Base-by-base conservation (phyloP, 345 rosid genomes). In the Physaria fendleri region DNA sequence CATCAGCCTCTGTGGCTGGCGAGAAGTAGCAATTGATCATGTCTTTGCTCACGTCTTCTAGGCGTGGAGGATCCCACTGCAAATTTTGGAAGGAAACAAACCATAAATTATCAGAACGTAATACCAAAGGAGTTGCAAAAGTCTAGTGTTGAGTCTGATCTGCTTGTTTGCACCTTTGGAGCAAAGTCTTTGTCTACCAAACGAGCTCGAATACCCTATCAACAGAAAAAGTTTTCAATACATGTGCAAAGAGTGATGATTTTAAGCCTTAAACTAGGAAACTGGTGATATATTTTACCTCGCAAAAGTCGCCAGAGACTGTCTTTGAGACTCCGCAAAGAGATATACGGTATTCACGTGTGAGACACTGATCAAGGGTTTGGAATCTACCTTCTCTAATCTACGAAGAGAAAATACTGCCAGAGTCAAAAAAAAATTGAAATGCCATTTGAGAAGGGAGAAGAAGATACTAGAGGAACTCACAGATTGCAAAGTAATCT, bases 331-430 rank as follows among this genome's bases (percentile, higher is more conserved):
- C 77, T 49, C 76, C 78, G 32, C 77, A 66, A 18, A 79, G 63
- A 59, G 99, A 81, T 16, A 77, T 79, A 46, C 83, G 79, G 66
- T 81, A 89, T 62, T 93, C 97, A 28, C 83, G 84, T 70, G 81
- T 81, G 74, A 87, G 82, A 72, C 99, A 89, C 17, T 85, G 89
- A 68, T 85, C 95, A 53, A 83, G 91, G 17, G 89, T 72, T 65
- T 87, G 85, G 66, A 81, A 93, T 77, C 95, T 89, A 69, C 99
- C 95, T 65, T 93, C 95, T 72, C 83, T 70, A 64, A 89, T 81
- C 94, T 93, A 52, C 59, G 54, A 46, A 57, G 35, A 56, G 53
- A 17, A 60, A 62, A 49, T 49, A 14, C 16, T 1, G 2, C 34
- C 11, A 42, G 23, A 25, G 56, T 64, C 34, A 59, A 55, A 66